phyloP scores from a whole-genome alignment of 2,329 filamentous ascomycete species.

The Aureobasidium subglaciale region DNA sequence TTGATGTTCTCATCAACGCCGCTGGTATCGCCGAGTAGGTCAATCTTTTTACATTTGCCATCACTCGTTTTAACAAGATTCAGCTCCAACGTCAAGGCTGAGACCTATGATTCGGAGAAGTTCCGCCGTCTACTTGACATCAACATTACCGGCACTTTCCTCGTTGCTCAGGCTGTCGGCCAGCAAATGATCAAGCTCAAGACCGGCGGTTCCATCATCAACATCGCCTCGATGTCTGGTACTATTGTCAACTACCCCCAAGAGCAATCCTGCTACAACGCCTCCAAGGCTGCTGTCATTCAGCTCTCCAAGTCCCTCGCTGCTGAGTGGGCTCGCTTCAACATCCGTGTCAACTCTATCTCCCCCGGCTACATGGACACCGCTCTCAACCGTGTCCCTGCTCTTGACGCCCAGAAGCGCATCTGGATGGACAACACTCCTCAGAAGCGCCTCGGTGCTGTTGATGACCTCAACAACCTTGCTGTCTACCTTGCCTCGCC shows the following conservation, averaged over 20 bases:
- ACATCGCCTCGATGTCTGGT: slow-evolving; percentile 60
- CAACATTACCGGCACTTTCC: slow-evolving; percentile 73
- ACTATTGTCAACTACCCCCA: slow-evolving; percentile 49
- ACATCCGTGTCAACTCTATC: slow-evolving; percentile 77
- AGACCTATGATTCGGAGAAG: slow-evolving; percentile 66
- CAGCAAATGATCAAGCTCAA: slow-evolving; percentile 60
- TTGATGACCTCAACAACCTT: slow-evolving; percentile 71
- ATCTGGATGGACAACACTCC: slow-evolving; percentile 71
- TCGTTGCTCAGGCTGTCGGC: slow-evolving; percentile 57
- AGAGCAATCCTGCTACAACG: slow-evolving; percentile 77
- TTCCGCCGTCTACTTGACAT: slow-evolving; percentile 75
- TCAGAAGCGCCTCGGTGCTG: slow-evolving; percentile 62
- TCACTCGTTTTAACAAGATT: not conserved
- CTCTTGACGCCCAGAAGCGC: slow-evolving; percentile 73
- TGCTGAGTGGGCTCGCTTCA: slow-evolving; percentile 76
- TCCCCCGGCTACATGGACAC: slow-evolving; percentile 85
- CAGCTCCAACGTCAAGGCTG: slow-evolving; percentile 72
- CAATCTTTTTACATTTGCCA: not conserved
- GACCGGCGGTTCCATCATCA: slow-evolving; percentile 65
- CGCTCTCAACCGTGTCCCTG: slow-evolving; percentile 68
- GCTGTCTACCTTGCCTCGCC: slow-evolving; percentile 71
- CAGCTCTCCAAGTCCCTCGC: slow-evolving; percentile 74
- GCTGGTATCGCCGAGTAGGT: slow-evolving; percentile 68
- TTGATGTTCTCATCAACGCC: slow-evolving; percentile 72
- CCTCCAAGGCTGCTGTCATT: slow-evolving; percentile 72